Evolutionary conservation across 495 filamentous ascomycete species (phyloP), one percentile per base, ranked within the genome.

Genomic region (Aspergillus nidulans): DNA sequence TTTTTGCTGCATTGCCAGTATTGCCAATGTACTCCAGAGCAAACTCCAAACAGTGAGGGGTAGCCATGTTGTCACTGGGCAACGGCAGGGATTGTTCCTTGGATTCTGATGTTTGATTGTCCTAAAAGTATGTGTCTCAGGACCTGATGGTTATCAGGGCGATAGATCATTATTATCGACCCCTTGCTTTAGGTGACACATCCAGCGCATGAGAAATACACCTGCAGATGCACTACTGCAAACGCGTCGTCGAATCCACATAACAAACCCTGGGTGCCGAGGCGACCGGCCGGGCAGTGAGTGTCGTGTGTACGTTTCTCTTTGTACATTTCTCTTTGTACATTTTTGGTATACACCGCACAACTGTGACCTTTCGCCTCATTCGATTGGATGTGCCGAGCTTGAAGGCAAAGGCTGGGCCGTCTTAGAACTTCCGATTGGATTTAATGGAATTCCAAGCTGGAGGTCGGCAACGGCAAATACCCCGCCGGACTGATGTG

Each of bases 361-460:
- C 18, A 55, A 36, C n/a, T 9, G 18, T 56, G n/a, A n/a, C n/a
- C n/a, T n/a, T 18, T 39, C n/a, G 36, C 15, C 36, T 18, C 36
- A 12, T 39, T 12, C 6, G 2, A 39, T 18, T 39, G 36, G 36
- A 18, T 8, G 36, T 16, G n/a, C n/a, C n/a, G n/a, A n/a, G n/a
- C 13, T 39, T 5, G 36, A 39, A 39, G n/a, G 44, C 25, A 16
- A 32, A 36, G 46, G 46, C 46, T 49, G 26, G 46, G 23, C 32
- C 23, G 42, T 30, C 46, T 58, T 47, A 48, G 25, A 43, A 44
- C 55, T 57, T 61, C 58, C 53, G 52, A 64, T 61, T 61, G 58
- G 62, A 53, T 52, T 34, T 7, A 45, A 28, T 28, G 52, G 56
- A 30, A 41, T 58, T 58, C 47, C 32, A 24, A n/a, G 39, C 32